A percentile compares a stretch with the other conserved stretches of the same genome.
phyloP scores from a whole-genome alignment of 2,329 filamentous ascomycete genomes.

The Botrytis hyacinthi region DNA sequence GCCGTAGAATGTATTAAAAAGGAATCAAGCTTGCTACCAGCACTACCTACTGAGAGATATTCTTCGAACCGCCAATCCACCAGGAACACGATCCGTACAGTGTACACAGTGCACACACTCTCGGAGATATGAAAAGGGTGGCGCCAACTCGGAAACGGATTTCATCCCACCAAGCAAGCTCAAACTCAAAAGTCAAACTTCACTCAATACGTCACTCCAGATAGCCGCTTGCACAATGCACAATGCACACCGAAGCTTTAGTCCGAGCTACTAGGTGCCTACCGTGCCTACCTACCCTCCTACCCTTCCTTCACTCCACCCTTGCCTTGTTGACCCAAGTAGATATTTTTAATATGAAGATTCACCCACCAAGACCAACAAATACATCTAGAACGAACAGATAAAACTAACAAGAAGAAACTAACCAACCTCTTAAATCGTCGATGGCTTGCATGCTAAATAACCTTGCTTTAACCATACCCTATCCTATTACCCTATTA shows the following conservation, averaged over 20 bases:
- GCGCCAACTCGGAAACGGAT: background rate
- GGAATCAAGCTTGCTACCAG: background rate
- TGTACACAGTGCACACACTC: no score
- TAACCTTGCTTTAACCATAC: background rate
- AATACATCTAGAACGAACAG: background rate
- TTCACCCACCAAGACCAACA: background rate
- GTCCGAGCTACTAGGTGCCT: no score
- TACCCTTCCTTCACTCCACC: background rate
- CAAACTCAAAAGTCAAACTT: background rate
- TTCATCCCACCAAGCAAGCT: background rate
- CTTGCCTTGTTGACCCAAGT: background rate
- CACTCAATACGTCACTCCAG: constrained; percentile 2
- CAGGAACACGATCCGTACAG: background rate
- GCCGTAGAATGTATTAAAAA: no score
- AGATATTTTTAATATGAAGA: background rate
- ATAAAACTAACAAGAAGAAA: background rate
- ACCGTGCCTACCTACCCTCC: no score
- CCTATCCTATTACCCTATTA: background rate
- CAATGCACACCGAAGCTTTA: background rate
- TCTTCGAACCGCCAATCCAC: background rate
- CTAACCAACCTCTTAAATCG: background rate
- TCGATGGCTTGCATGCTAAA: background rate
- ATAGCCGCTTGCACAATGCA: background rate
- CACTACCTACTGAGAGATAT: background rate
- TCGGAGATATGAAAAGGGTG: background rate